phyloP scores from a whole-genome alignment of 1,284 basidiomycete species.

The Cutaneotrichosporon mucoides region DNA sequence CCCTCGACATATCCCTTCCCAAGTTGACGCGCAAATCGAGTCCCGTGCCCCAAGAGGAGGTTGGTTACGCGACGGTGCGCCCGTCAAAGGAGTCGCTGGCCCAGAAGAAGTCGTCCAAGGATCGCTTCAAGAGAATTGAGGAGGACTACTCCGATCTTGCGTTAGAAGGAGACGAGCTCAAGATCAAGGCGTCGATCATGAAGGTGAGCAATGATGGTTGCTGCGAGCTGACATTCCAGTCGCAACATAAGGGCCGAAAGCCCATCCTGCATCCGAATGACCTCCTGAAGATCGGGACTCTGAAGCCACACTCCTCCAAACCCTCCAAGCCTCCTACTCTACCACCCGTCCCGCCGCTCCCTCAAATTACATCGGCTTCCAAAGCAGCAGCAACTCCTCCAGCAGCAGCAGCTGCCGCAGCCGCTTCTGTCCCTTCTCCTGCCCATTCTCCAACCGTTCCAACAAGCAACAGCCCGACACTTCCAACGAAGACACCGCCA shows the following conservation, averaged over 20 bases:
- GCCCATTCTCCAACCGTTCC: not conserved
- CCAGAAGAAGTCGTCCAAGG: slow-evolving; percentile 4
- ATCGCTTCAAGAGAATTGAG: slow-evolving; percentile 2
- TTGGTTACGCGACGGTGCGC: slow-evolving; percentile 36
- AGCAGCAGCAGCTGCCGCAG: not conserved
- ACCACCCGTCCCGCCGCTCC: not conserved
- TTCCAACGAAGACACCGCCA: slow-evolving; percentile 28
- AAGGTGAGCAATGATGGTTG: slow-evolving; percentile 54
- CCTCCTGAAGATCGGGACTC: slow-evolving; percentile 53
- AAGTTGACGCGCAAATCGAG: slow-evolving; percentile 18
- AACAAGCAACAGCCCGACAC: slow-evolving; percentile 5
- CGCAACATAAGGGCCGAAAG: slow-evolving; percentile 62
- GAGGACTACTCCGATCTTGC: slow-evolving; percentile 89
- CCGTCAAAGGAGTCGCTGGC: slow-evolving; percentile 13
- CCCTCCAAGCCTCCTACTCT: not conserved
- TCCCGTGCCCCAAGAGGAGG: slow-evolving; percentile 5
- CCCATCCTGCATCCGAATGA: slow-evolving; percentile 84
- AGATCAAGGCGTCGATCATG: slow-evolving; percentile 82
- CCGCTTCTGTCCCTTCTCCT: slow-evolving; percentile 1
- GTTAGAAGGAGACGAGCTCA: slow-evolving; percentile 74
- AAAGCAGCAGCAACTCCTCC: not conserved
- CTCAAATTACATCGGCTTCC: not conserved
- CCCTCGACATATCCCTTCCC: slow-evolving; percentile 65
- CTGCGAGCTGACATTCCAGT: slow-evolving; percentile 12
- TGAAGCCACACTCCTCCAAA: slow-evolving; percentile 21